Evolutionary conservation across 2,329 filamentous ascomycete species (phyloP).

Genomic region (Chaetomium strumarium): DNA sequence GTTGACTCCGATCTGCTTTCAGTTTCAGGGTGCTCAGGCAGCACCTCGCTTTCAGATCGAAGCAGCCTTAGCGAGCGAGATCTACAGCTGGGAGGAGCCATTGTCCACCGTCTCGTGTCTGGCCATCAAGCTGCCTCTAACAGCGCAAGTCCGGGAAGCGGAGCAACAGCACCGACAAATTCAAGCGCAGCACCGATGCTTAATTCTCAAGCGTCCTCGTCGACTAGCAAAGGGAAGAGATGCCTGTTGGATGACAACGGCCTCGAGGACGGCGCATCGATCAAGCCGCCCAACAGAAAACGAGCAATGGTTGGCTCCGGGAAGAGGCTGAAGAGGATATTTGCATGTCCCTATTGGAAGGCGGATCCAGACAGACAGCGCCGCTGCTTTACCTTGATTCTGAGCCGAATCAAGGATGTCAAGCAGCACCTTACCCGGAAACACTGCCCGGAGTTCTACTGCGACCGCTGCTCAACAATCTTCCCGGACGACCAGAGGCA

Average conservation of each 20-base stretch:
- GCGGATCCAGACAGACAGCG: neutral
- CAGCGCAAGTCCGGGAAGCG: too few species aligned
- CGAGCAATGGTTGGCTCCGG: neutral
- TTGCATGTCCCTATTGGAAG: too few species aligned
- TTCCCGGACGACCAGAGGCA: neutral
- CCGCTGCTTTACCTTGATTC: neutral
- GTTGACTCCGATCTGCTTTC: slow-evolving; percentile 1
- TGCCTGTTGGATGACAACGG: too few species aligned
- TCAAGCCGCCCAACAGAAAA: neutral
- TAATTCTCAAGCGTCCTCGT: too few species aligned
- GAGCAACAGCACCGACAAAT: neutral
- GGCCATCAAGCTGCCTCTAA: neutral
- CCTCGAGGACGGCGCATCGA: neutral
- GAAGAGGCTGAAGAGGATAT: neutral
- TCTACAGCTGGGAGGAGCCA: neutral
- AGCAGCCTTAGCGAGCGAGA: too few species aligned
- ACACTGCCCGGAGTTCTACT: neutral
- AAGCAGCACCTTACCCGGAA: neutral
- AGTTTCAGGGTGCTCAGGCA: neutral
- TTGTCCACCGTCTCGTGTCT: neutral
- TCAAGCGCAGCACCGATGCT: neutral
- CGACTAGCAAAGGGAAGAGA: neutral
- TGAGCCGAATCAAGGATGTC: neutral
- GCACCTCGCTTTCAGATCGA: neutral
- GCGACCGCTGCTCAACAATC: neutral